These are phyloP conservation scores for Zangia roseola DNA, from an alignment of 768 basidiomycete species.

Conservation along the genomic window DNA sequence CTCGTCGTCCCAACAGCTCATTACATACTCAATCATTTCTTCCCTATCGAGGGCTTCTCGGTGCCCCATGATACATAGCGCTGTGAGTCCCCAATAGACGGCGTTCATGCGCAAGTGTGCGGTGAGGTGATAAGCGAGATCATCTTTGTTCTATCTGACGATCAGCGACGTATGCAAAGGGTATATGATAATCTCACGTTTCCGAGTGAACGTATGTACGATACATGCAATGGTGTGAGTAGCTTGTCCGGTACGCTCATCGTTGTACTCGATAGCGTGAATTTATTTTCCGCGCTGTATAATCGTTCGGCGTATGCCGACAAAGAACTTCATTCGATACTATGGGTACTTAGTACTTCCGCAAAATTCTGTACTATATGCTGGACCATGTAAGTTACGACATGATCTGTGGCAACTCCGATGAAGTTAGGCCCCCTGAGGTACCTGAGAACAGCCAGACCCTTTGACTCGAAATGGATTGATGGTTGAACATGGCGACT, in stretches of 20 bases:
- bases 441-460: no score
- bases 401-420: conserved; percentile 2
- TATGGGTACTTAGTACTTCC: no score
- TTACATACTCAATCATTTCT: conserved; percentile 85
- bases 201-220: conserved; percentile 75
- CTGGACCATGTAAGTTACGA: no score
- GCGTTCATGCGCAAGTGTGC: conserved; percentile 94
- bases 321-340: no score
- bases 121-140: conserved; percentile 86
- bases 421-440: no score
- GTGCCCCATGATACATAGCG: conserved; percentile 76
- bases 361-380: no score
- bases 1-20: conserved; percentile 95
- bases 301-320: conserved; percentile 11
- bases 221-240: conserved; percentile 60
- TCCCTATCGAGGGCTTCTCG: conserved; percentile 77
- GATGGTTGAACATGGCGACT: no score
- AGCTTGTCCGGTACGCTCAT: conserved; percentile 26
- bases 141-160: conserved; percentile 66
- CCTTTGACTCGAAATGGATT: no score
- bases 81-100: conserved; percentile 94
- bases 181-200: conserved; percentile 41
- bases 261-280: neutral
- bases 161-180: neutral
- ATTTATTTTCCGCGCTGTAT: neutral